Percentiles rank a stretch among this genome's conserved stretches.
phyloP scores from a whole-genome alignment of 192 early-diverging fungal genomes.

The Irineochytrium annulatum region DNA sequence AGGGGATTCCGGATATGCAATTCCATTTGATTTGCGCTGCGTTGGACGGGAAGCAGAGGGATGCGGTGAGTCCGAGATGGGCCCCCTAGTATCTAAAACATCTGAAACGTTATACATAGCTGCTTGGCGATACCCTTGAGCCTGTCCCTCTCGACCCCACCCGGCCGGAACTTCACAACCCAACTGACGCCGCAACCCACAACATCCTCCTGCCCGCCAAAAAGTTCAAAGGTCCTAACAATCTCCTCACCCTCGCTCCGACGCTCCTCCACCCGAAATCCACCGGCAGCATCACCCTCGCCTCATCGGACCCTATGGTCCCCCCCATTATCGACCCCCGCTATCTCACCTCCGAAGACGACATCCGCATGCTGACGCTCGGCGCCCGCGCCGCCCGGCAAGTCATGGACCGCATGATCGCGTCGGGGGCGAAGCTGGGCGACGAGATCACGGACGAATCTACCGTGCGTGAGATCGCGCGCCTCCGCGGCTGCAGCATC shows the following conservation, averaged over 20 bases:
- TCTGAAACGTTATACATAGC: too few relatives aligned
- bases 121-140: neutral
- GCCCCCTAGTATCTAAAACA: too few relatives aligned
- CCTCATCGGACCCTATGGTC: neutral
- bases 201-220: neutral
- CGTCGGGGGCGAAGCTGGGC: neutral
- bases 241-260: neutral
- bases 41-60: too few relatives aligned
- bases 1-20: neutral
- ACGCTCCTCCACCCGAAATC: neutral
- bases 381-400: neutral
- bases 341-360: neutral
- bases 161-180: neutral
- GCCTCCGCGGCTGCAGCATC: neutral
- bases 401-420: neutral
- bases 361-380: neutral
- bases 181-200: neutral
- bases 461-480: slow-evolving; percentile 1
- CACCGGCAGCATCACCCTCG: neutral
- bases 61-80: too few relatives aligned
- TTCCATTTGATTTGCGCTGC: neutral
- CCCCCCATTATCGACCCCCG: neutral
- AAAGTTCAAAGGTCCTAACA: too few relatives aligned
- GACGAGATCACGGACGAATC: neutral
- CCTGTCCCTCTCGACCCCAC: slow-evolving; percentile 1